Evolutionary conservation across 2,329 filamentous ascomycete genomes (phyloP), one percentile per base, ranked within the genome.

Genomic region (Fusarium marasasianum): DNA sequence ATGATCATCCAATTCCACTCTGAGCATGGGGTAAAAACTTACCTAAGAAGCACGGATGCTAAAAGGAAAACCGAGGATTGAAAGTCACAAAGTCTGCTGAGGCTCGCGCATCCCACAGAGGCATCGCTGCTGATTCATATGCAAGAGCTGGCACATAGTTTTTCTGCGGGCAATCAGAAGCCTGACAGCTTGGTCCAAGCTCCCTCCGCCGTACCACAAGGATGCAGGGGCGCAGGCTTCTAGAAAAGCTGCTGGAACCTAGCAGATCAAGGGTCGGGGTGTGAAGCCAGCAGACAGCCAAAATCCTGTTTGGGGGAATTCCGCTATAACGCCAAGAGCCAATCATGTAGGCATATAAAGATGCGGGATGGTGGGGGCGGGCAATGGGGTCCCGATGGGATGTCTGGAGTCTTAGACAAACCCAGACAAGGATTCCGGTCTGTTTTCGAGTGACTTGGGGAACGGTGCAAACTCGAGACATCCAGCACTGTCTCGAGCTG

Each of bases 391-490:
- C 59, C 71, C 69, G 66, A 76, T 72, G 72, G 58, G 54, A 72
- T 62, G 70, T 73, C 76, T 75, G 69, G 72, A 75, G 73, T 73
- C 43, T 62, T 66, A 48, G 62, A 73, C 70, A 62, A 63, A 65
- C 65, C 57, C 55, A 72, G 73, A 69, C 76, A 75, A 72, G 73
- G 76, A 64, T 80, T 81, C 78, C 80, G 81, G 78, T 80, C 77
- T 72, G 77, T 81, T 79, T 80, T 80, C 79, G 80, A 80, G 75
- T 75, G 74, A 80, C 78, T 67, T 78, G 63, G 38, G 29, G 37
- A 48, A 81, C 80, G 78, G 78, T 81, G 79, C 72, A 76, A 79
- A 51, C 55, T 64, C 26, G 20, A 54, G 14, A 35, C 38, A 50
- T 33, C n/a, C 43, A 58, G 60, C 51, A 78, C 76, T 74, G 77